Conservation (phyloP, 2,329 filamentous ascomycete genomes). For the Immersiporthe knoxdaviesiana region DNA sequence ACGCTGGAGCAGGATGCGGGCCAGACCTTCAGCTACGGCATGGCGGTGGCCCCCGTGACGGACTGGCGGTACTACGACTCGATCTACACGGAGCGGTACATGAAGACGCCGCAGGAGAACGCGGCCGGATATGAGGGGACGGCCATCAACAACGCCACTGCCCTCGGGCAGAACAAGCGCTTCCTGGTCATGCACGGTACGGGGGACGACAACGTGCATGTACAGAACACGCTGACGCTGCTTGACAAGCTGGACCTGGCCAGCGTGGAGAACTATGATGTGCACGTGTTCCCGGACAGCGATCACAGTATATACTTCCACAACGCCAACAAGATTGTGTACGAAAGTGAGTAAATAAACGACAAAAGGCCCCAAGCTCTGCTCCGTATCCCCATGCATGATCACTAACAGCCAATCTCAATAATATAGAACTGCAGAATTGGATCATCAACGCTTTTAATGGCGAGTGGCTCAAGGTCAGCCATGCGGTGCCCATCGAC, state of each 20-base stretch:
- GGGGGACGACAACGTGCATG: slow-evolving; percentile 97
- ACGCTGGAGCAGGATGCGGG: slow-evolving; percentile 91
- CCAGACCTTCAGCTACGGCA: slow-evolving; percentile 89
- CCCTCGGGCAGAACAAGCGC: slow-evolving; percentile 75
- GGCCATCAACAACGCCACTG: slow-evolving; percentile 73
- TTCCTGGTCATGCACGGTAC: slow-evolving; percentile 96
- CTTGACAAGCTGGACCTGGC: slow-evolving; percentile 84
- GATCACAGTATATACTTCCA: slow-evolving; percentile 96
- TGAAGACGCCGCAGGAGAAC: slow-evolving; percentile 91
- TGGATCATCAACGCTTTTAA: slow-evolving; percentile 99
- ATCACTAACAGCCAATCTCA: slow-evolving; percentile 14
- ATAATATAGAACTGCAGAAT: slow-evolving; percentile 68
- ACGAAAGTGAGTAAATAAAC: slow-evolving; percentile 72
- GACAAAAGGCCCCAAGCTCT: no score
- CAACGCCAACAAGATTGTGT: slow-evolving; percentile 87
- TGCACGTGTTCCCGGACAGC: slow-evolving; percentile 95
- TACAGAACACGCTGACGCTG: slow-evolving; percentile 89
- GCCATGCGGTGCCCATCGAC: slow-evolving; percentile 51
- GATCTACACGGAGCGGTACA: slow-evolving; percentile 95
- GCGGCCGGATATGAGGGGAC: slow-evolving; percentile 73
- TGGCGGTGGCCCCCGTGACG: slow-evolving; percentile 98
- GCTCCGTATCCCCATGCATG: no score
- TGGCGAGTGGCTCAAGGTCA: slow-evolving; percentile 80
- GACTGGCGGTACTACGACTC: slow-evolving; percentile 97
- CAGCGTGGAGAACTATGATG: slow-evolving; percentile 88